These are phyloP conservation scores for Mortierella polycephala DNA, from an alignment of 371 early-diverging fungal genomes.

Conservation along the genomic window DNA sequence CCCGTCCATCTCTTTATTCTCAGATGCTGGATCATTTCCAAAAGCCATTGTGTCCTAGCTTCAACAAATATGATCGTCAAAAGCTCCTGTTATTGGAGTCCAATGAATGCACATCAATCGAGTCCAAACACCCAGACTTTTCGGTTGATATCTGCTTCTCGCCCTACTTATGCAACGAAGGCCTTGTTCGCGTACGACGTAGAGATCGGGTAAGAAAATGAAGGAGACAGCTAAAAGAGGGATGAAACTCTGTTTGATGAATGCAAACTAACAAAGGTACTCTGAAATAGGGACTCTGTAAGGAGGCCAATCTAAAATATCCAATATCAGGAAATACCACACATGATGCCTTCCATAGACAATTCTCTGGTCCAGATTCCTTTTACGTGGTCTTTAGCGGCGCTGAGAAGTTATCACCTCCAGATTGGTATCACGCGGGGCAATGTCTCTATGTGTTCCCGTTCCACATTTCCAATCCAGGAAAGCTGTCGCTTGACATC, in stretches of 20 bases:
- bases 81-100: constrained; percentile 38
- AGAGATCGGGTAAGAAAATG: constrained; percentile 29
- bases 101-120: constrained; percentile 28
- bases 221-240: background rate
- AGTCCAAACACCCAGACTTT: constrained; percentile 33
- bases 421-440: constrained; percentile 40
- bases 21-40: constrained; percentile 34
- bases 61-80: constrained; percentile 45
- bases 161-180: constrained; percentile 42
- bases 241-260: too few relatives aligned
- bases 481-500: constrained; percentile 39
- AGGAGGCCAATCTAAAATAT: constrained; percentile 22
- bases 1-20: constrained; percentile 17
- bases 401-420: constrained; percentile 46
- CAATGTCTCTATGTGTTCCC: constrained; percentile 50
- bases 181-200: constrained; percentile 39
- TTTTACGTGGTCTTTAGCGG: constrained; percentile 46
- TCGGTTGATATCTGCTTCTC: constrained; percentile 46
- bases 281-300: constrained; percentile 33
- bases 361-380: constrained; percentile 48
- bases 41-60: constrained; percentile 36
- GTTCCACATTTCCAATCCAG: constrained; percentile 47
- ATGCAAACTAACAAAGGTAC: too few relatives aligned
- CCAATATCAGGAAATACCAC: constrained; percentile 38
- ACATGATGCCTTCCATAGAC: constrained; percentile 46